Conservation (phyloP, 1,139 yeast species). For the Ogataea hybrid region DNA sequence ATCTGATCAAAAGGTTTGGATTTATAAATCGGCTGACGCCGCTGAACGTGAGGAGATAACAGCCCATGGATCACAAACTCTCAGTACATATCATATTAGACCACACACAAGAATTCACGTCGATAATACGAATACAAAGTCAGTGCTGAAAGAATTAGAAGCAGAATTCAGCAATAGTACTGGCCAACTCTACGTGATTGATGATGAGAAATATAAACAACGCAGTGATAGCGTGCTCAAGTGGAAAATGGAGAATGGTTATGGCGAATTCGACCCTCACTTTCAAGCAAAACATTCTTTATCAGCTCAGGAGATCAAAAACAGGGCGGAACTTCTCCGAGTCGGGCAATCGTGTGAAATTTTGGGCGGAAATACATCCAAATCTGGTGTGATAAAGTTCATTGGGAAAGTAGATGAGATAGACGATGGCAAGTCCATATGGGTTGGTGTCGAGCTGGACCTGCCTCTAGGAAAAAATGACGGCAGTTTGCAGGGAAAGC, state of each 20-base stretch:
- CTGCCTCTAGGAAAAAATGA: conserved; percentile 72
- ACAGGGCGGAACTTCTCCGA: conserved; percentile 30
- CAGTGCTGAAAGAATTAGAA: no score
- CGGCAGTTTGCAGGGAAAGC: conserved; percentile 65
- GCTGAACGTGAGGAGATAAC: conserved; percentile 35
- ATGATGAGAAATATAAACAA: no score
- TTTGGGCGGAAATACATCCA: conserved; percentile 40
- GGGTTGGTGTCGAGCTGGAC: conserved; percentile 80
- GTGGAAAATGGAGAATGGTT: conserved; percentile 67
- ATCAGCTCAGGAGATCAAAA: conserved; percentile 12
- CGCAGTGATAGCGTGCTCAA: conserved; percentile 62
- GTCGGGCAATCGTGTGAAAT: conserved; percentile 37
- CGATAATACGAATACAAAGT: no score
- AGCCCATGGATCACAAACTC: conserved; percentile 20
- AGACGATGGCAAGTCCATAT: conserved; percentile 45
- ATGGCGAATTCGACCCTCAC: conserved; percentile 68
- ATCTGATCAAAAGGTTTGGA: conserved; percentile 48
- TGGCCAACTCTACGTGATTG: no score
- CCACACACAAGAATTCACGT: no score
- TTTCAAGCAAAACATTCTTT: not conserved
- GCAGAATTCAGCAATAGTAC: no score
- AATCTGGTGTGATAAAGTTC: conserved; percentile 66
- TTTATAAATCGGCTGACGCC: conserved; percentile 45
- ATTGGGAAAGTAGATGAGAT: conserved; percentile 67
- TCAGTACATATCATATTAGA: conserved; percentile 30